Evolutionary conservation across 2,329 filamentous ascomycete species (phyloP).

Genomic region (Pseudophaeomoniella oleicola): DNA sequence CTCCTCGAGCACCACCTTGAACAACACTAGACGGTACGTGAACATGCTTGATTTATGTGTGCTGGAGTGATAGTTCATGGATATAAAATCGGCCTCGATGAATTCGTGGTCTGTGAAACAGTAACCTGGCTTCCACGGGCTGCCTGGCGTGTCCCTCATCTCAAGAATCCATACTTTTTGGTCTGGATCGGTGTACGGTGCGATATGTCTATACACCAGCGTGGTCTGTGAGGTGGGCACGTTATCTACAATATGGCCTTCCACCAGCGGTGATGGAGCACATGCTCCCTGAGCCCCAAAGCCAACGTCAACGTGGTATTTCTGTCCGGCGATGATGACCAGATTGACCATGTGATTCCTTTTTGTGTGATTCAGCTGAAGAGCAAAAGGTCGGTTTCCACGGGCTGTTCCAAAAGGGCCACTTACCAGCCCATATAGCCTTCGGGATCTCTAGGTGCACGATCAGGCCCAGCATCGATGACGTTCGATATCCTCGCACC

Average conservation of each 20-base stretch:
- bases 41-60: slow-evolving; percentile 37
- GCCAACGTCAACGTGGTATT: slow-evolving; percentile 12
- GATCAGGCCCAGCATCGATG: slow-evolving; percentile 18
- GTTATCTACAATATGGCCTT: slow-evolving; percentile 1
- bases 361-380: no score
- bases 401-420: no score
- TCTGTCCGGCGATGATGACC: slow-evolving; percentile 35
- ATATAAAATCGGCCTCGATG: slow-evolving; percentile 42
- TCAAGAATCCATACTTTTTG: slow-evolving; percentile 50
- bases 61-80: slow-evolving; percentile 45
- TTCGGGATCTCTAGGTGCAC: slow-evolving; percentile 13
- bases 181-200: slow-evolving; percentile 27
- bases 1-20: slow-evolving; percentile 38
- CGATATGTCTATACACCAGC: slow-evolving; percentile 1
- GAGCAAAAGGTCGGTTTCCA: no score
- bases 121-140: slow-evolving; percentile 46
- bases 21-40: slow-evolving; percentile 36
- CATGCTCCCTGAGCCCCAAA: slow-evolving; percentile 1
- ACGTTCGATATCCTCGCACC: slow-evolving; percentile 34
- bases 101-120: slow-evolving; percentile 54
- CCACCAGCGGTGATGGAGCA: slow-evolving; percentile 1
- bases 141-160: slow-evolving; percentile 33
- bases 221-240: slow-evolving; percentile 1
- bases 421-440: slow-evolving; percentile 34
- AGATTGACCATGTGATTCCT: slow-evolving; percentile 47